These are phyloP conservation scores for Monilinia fructicola DNA, from an alignment of 2,329 filamentous ascomycete genomes.

Conservation along the genomic window DNA sequence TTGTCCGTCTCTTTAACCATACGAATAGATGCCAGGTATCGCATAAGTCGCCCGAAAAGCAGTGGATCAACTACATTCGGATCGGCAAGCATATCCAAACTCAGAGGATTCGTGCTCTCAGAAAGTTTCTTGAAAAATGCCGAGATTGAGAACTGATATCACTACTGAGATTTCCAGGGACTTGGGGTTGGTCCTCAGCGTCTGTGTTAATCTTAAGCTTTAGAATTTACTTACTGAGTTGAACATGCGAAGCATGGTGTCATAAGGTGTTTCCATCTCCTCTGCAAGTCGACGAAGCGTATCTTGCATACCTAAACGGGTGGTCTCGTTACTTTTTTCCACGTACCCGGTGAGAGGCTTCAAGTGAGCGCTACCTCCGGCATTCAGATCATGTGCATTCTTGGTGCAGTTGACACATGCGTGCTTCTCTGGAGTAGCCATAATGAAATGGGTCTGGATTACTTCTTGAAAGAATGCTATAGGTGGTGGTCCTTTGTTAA, in stretches of 20 bases:
- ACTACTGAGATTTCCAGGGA: constrained; percentile 8
- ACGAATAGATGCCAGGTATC: constrained; percentile 40
- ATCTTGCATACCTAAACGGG: not conserved
- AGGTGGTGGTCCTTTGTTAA: no score
- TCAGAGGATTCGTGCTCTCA: constrained; percentile 28
- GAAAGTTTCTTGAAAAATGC: constrained; percentile 31
- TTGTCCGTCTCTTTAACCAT: constrained; percentile 38
- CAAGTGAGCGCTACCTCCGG: no score
- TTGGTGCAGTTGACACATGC: no score
- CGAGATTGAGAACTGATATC: constrained; percentile 27
- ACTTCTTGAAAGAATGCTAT: no score
- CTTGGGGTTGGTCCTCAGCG: not conserved
- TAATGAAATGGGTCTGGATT: no score
- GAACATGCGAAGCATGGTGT: constrained; percentile 12
- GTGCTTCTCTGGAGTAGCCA: no score
- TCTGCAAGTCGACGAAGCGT: constrained; percentile 16
- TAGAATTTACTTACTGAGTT: constrained; percentile 1
- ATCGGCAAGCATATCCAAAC: constrained; percentile 30
- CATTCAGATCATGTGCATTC: no score
- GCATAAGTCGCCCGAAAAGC: constrained; percentile 40
- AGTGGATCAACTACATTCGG: constrained; percentile 35
- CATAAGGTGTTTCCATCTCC: constrained; percentile 22
- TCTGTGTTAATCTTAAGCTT: no score
- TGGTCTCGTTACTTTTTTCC: no score
- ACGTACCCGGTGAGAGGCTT: no score